Evolutionary conservation across 768 basidiomycete genomes (phyloP).

Genomic region (Tephrocybe sp.): DNA sequence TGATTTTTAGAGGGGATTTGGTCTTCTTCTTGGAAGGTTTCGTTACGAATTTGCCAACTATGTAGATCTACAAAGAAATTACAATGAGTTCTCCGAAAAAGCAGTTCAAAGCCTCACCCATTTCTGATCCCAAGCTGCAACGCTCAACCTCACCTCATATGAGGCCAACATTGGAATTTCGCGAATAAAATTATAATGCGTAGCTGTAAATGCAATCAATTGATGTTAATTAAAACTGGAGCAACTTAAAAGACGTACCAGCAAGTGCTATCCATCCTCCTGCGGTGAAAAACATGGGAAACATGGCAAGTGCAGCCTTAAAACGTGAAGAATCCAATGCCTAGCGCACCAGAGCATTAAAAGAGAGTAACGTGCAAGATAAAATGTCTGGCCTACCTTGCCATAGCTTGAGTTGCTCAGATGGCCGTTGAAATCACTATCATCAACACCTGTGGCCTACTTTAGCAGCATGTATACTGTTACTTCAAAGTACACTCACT

Average conservation of each 20-base stretch:
- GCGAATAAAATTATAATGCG: conserved; percentile 64
- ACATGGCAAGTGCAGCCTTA: conserved; percentile 43
- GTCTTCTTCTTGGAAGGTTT: conserved; percentile 37
- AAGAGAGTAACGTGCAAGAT: neutral
- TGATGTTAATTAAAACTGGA: conserved; percentile 18
- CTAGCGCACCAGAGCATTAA: conserved; percentile 16
- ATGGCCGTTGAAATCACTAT: conserved; percentile 71
- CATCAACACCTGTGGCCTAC: conserved; percentile 52
- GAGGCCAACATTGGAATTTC: conserved; percentile 63
- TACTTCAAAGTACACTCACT: conserved; percentile 40
- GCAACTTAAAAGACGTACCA: conserved; percentile 31
- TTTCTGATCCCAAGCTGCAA: conserved; percentile 74
- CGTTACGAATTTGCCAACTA: conserved; percentile 63
- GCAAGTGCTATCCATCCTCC: conserved; percentile 65
- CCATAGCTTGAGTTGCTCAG: conserved; percentile 82
- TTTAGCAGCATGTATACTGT: neutral
- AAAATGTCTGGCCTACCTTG: conserved; percentile 42
- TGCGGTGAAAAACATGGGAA: conserved; percentile 54
- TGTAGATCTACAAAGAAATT: conserved; percentile 44
- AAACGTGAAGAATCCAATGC: conserved; percentile 47
- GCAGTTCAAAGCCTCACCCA: conserved; percentile 40
- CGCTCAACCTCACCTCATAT: conserved; percentile 58
- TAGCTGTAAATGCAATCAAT: conserved; percentile 34
- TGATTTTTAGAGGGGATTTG: conserved; percentile 8
- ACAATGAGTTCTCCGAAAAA: neutral